A percentile compares a stretch with the other conserved stretches of the same genome.
Evolutionary conservation across 352 stramenopile species (phyloP).

Genomic region (Phytopythium litorale): DNA sequence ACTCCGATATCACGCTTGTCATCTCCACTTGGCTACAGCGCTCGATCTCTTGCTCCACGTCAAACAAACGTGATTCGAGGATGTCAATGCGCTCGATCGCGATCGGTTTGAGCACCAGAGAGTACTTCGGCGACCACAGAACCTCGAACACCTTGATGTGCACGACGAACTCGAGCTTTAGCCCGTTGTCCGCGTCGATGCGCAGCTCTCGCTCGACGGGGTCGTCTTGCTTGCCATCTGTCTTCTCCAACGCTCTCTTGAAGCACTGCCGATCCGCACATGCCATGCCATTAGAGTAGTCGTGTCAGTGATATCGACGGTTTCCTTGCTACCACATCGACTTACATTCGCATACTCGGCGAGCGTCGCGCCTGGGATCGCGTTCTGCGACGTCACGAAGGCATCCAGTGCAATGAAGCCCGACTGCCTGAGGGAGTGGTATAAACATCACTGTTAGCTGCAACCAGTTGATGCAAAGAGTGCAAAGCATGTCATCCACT

Average conservation of each 20-base stretch:
- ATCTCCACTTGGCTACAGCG: background rate
- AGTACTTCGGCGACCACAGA: background rate
- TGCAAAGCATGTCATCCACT: no score
- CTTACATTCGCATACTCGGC: background rate
- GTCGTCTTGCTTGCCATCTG: background rate
- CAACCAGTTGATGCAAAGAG: no score
- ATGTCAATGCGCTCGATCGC: constrained; percentile 4
- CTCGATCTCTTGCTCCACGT: background rate
- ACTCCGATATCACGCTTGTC: background rate
- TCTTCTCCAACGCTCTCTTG: constrained; percentile 3
- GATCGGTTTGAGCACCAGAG: constrained; percentile 1
- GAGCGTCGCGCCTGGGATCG: constrained; percentile 1
- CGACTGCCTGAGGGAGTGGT: background rate
- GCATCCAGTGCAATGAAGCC: background rate
- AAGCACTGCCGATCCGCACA: background rate
- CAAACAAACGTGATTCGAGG: constrained; percentile 1
- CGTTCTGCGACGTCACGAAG: background rate
- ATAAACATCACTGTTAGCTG: background rate
- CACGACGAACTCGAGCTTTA: constrained; percentile 4
- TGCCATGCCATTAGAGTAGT: background rate
- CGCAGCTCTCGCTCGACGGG: background rate
- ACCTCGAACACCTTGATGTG: constrained; percentile 3
- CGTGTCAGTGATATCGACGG: no score
- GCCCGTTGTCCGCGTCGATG: background rate
- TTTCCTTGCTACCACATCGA: no score